Evolutionary conservation across 176 grass and related monocot genomes (phyloP).

Genomic region (Musa beccarii): DNA sequence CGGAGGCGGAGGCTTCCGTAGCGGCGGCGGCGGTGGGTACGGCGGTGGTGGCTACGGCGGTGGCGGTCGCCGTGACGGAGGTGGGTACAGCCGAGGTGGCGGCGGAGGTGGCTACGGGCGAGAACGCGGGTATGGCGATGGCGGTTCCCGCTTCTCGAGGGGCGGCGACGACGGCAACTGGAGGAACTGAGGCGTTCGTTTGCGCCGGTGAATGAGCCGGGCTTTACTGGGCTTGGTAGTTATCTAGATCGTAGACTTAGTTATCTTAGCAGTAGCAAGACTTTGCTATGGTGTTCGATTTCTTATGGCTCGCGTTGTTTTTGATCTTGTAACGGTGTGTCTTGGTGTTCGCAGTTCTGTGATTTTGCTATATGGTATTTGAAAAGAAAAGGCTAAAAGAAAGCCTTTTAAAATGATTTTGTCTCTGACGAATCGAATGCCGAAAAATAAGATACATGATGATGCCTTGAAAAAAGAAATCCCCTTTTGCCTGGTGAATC

Average conservation of each 20-base stretch:
- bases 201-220: neutral
- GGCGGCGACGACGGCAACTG: conserved; percentile 8
- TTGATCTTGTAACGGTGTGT: neutral
- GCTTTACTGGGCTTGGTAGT: conserved; percentile 1
- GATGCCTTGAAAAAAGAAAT: neutral
- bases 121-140: neutral
- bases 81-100: conserved; percentile 1
- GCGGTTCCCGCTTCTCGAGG: conserved; percentile 23
- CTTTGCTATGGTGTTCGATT: neutral
- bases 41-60: conserved; percentile 27
- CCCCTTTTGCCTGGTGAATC: neutral
- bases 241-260: conserved; percentile 2
- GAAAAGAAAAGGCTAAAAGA: too few relatives aligned
- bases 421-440: too few relatives aligned
- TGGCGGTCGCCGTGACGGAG: conserved; percentile 4
- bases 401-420: too few relatives aligned
- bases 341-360: neutral
- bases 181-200: conserved; percentile 14
- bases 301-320: neutral
- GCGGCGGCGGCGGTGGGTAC: conserved; percentile 30
- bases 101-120: neutral
- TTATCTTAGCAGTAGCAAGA: neutral
- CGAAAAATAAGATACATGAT: too few relatives aligned
- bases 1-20: conserved; percentile 16
- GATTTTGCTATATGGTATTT: too few relatives aligned